These are phyloP conservation scores for Phytophthora aleatoria DNA, from an alignment of 352 stramenopile species.

Conservation along the genomic window DNA sequence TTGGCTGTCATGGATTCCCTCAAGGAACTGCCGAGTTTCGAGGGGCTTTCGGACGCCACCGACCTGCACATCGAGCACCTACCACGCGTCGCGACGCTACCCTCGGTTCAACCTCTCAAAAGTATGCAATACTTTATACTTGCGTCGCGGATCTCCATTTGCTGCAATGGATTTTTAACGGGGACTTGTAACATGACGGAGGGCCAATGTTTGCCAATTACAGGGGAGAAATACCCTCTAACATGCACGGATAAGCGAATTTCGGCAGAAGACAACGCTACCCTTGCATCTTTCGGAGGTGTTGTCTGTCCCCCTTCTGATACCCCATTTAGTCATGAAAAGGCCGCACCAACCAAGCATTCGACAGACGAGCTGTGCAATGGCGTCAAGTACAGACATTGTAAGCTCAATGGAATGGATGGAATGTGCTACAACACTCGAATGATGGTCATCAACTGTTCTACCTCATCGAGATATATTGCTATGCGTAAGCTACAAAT, in stretches of 20 bases:
- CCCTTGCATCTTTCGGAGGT: neutral
- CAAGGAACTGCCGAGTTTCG: conserved; percentile 30
- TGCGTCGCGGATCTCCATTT: conserved; percentile 18
- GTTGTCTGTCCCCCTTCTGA: neutral
- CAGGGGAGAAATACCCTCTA: conserved; percentile 25
- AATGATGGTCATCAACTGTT: neutral
- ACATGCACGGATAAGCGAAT: conserved; percentile 27
- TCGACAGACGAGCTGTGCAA: neutral
- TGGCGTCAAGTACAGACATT: neutral
- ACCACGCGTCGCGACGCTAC: conserved; percentile 4
- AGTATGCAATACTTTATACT: conserved; percentile 7
- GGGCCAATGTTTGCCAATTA: conserved; percentile 29
- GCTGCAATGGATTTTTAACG: conserved; percentile 42
- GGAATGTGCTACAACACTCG: neutral
- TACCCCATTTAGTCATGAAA: neutral
- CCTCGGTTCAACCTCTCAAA: conserved; percentile 13
- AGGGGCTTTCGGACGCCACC: conserved; percentile 20
- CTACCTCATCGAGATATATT: neutral
- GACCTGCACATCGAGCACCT: conserved; percentile 13
- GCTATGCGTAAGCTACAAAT: neutral
- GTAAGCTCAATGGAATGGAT: neutral
- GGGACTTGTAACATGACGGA: conserved; percentile 29
- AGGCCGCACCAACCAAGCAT: neutral
- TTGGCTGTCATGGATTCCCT: conserved; percentile 29
- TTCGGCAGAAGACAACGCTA: conserved; percentile 7